Conservation (phyloP, 2,329 filamentous ascomycete genomes). For the Penicillium sp. region DNA sequence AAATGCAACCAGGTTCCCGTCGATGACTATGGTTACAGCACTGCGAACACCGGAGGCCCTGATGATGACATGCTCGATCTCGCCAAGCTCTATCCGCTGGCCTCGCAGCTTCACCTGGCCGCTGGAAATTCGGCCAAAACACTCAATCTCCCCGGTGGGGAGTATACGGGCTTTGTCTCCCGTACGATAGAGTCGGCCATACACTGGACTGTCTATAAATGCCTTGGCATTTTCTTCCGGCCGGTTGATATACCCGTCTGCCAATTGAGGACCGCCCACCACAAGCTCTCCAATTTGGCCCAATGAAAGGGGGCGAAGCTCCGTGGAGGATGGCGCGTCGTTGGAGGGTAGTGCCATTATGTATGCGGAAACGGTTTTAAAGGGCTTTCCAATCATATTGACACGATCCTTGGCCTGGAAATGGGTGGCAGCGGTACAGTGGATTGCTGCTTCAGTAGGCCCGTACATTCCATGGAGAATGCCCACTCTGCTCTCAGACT, state of each 20-base stretch:
- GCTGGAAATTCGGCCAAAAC: conserved; percentile 72
- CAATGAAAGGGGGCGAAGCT: conserved; percentile 57
- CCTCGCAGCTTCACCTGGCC: conserved; percentile 86
- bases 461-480: conserved; percentile 93
- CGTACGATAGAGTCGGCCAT: conserved; percentile 75
- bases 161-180: conserved; percentile 76
- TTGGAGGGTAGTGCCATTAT: conserved; percentile 55
- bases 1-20: conserved; percentile 70
- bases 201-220: conserved; percentile 64
- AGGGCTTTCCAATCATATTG: conserved; percentile 71
- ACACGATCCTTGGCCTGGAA: conserved; percentile 59
- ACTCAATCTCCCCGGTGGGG: conserved; percentile 70
- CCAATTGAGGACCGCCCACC: conserved; percentile 76
- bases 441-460: conserved; percentile 86
- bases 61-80: conserved; percentile 69
- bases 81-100: conserved; percentile 77
- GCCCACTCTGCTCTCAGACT: conserved; percentile 50
- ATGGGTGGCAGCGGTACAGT: conserved; percentile 72
- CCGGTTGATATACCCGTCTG: conserved; percentile 77
- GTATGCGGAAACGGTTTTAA: conserved; percentile 78
- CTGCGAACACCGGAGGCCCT: conserved; percentile 61
- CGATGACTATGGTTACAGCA: conserved; percentile 65
- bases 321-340: conserved; percentile 9
- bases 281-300: conserved; percentile 76
- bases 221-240: conserved; percentile 68